A percentile compares a stretch with the other conserved stretches of the same genome.
These are phyloP conservation scores for Loxodes magnus DNA, from an alignment of 73 alveolate genomes.

Conservation along the genomic window DNA sequence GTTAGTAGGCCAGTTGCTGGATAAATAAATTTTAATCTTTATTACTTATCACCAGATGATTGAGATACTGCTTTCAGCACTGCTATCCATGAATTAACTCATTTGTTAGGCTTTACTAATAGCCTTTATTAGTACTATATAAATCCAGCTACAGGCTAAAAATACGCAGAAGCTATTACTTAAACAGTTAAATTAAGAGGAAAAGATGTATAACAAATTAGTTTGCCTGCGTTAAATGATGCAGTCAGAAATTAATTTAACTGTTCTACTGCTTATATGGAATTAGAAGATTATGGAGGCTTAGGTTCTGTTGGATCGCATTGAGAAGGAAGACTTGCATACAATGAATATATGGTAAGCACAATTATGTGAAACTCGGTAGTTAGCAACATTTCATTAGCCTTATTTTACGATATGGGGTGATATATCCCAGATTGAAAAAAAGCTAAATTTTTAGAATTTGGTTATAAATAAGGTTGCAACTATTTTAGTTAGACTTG, in stretches of 20 bases:
- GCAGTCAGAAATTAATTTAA: neutral
- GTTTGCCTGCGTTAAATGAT: neutral
- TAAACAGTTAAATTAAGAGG: neutral
- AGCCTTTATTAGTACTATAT: neutral
- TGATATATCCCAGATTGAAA: no score
- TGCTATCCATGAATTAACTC: slow-evolving; percentile 7
- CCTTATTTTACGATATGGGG: no score
- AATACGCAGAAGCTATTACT: neutral
- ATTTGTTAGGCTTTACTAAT: slow-evolving; percentile 2
- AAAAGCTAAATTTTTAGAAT: no score
- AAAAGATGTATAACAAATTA: neutral
- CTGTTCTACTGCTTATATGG: neutral
- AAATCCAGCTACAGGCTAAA: neutral
- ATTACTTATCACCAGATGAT: no score
- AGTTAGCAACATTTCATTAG: no score
- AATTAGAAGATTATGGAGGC: slow-evolving; percentile 11
- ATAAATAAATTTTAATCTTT: no score
- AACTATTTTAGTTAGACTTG: no score
- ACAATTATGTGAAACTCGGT: no score
- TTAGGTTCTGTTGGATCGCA: slow-evolving; percentile 6
- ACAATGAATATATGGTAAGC: slow-evolving; percentile 3
- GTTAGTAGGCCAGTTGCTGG: no score
- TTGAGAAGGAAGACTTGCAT: slow-evolving; percentile 1
- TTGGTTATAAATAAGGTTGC: no score
- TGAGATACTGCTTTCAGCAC: no score